These are phyloP conservation scores for Pichia sp. DNA, from an alignment of 1,139 yeast species.

Conservation along the genomic window DNA sequence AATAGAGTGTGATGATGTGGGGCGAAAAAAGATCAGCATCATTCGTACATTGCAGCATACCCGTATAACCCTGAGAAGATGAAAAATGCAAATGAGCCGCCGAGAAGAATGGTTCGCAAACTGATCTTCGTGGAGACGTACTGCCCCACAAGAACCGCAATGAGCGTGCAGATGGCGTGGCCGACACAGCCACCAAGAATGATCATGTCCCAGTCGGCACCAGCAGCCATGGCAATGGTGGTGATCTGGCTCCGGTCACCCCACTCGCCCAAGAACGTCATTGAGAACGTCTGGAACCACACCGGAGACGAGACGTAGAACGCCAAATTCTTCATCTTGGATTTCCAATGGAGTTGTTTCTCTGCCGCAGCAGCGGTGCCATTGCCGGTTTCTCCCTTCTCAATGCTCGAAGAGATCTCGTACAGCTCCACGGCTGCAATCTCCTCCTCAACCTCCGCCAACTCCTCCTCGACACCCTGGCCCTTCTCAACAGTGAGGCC, in stretches of 20 bases:
- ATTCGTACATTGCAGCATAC: slow-evolving; percentile 48
- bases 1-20: too few species aligned
- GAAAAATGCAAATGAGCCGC: slow-evolving; percentile 84
- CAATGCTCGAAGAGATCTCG: slow-evolving; percentile 49
- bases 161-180: slow-evolving; percentile 82
- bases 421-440: slow-evolving; percentile 62
- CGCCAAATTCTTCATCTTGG: slow-evolving; percentile 20
- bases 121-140: slow-evolving; percentile 83
- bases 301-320: slow-evolving; percentile 70
- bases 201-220: slow-evolving; percentile 86
- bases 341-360: neutral
- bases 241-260: slow-evolving; percentile 98
- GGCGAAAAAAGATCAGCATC: neutral
- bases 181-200: slow-evolving; percentile 88
- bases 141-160: slow-evolving; percentile 94
- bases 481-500: slow-evolving; percentile 78
- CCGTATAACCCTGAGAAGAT: slow-evolving; percentile 78
- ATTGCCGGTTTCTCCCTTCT: slow-evolving; percentile 42
- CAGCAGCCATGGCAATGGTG: slow-evolving; percentile 98
- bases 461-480: slow-evolving; percentile 86
- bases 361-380: slow-evolving; percentile 3
- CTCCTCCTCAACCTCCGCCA: slow-evolving; percentile 96
- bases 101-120: slow-evolving; percentile 85
- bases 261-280: slow-evolving; percentile 98
- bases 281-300: slow-evolving; percentile 91